Conservation (phyloP, 2,329 filamentous ascomycete genomes). For the Fusarium papillatum region DNA sequence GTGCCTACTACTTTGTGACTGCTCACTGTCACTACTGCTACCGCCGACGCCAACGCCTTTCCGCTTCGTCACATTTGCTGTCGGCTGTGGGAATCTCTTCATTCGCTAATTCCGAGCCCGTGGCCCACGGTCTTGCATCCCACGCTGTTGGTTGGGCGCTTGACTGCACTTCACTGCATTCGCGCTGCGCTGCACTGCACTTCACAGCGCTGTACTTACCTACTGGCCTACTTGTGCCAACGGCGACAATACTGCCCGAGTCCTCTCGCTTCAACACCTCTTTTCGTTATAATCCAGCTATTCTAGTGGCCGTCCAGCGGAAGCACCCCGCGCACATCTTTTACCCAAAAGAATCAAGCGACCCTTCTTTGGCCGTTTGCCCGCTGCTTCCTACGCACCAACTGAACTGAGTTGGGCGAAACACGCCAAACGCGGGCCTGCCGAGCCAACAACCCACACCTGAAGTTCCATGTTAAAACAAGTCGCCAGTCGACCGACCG, state of each 20-base stretch:
- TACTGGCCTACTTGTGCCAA: constrained; percentile 29
- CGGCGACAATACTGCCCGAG: neutral
- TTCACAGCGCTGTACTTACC: constrained; percentile 24
- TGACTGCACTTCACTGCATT: constrained; percentile 26
- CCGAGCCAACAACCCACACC: constrained; percentile 38
- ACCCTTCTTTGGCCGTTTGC: constrained; percentile 12
- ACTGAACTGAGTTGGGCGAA: constrained; percentile 38
- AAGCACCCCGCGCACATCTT: constrained; percentile 11
- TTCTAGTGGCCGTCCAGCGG: constrained; percentile 6
- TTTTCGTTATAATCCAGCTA: constrained; percentile 13
- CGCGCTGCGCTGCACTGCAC: constrained; percentile 4
- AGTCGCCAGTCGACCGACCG: constrained; percentile 41
- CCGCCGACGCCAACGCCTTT: constrained; percentile 38
- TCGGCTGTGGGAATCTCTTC: constrained; percentile 44
- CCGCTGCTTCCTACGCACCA: constrained; percentile 16
- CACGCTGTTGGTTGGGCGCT: constrained; percentile 44
- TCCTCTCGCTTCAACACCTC: constrained; percentile 8
- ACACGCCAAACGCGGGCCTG: constrained; percentile 44
- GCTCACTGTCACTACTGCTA: constrained; percentile 30
- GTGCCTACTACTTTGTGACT: constrained; percentile 13
- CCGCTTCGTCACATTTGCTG: constrained; percentile 44
- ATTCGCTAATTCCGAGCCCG: constrained; percentile 42
- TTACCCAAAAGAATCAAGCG: constrained; percentile 26
- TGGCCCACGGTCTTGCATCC: constrained; percentile 46
- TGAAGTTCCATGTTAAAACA: constrained; percentile 34